Evolutionary conservation across 1,139 yeast genomes (phyloP), one percentile per base, ranked within the genome.

Genomic region (Yamadazyma pseudoaaseri): DNA sequence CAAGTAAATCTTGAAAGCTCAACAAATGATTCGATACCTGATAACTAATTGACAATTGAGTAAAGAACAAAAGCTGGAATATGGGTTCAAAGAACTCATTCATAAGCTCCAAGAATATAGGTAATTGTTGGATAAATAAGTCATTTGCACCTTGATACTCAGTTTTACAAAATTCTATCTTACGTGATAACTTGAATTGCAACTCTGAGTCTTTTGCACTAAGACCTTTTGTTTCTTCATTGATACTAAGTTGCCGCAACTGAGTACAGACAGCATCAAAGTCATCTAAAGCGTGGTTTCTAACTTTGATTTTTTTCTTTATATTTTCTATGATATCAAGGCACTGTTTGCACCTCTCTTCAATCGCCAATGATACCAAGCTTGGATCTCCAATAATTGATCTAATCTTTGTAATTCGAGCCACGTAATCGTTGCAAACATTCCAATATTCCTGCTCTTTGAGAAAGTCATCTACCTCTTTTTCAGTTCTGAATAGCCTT

Each of bases 111-210:
- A 70, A 56, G 26, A 71, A 62, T 3, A 31, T 34, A 0, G 76
- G 75, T 3, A 73, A 47, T 50, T 70, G 75, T 12, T 35, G 38
- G 38, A 70, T 69, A 30, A 74, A 47, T 3, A 46, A 27, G 6
- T 42, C 41, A 43, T 72, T 70, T 8, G 57, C 36, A 8, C 34
- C 29, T 3, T 60, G 60, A 42, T 68, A 68, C 27, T 54, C 56
- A 1, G 31, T 36, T 30, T 54, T 55, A 5, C 44, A 39, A 5
- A 49, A 62, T 7, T 56, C 61, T 16, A 62, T 33, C 31, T 60
- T 67, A 18, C 68, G 48, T 38, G 65, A 64, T 8, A 60, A 46
- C 33, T 54, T 54, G 42, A 49, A 59, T 20, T 61, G 41, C 13
- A 47, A 54, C 26, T 57, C 64, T 2, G 54, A 41, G 38, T 58